Evolutionary conservation across 2,329 filamentous ascomycete species (phyloP).

Genomic region (Xylaria sp.): DNA sequence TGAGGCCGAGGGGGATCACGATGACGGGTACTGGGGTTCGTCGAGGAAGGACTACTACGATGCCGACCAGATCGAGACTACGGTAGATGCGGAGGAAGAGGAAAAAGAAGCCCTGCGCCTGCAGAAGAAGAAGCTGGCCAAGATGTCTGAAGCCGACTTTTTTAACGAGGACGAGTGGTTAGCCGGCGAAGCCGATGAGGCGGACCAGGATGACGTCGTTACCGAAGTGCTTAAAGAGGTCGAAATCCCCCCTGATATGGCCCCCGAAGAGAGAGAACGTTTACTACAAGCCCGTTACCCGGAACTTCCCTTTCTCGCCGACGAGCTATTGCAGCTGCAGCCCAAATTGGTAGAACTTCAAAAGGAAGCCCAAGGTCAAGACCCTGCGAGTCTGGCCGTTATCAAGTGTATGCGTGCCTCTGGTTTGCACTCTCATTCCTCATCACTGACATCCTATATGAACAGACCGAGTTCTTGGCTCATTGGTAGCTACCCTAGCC

Average conservation of each 20-base stretch:
- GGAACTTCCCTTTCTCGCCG: conserved; percentile 86
- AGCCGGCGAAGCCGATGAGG: conserved; percentile 62
- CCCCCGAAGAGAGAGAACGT: conserved; percentile 75
- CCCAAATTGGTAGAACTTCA: conserved; percentile 69
- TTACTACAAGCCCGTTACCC: conserved; percentile 86
- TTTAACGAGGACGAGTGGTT: conserved; percentile 92
- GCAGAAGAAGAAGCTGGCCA: conserved; percentile 88
- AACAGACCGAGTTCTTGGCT: conserved; percentile 75
- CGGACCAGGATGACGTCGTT: conserved; percentile 68
- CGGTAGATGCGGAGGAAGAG: conserved; percentile 79
- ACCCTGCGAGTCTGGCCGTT: conserved; percentile 65
- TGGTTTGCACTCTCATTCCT: background rate
- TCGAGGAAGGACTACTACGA: conserved; percentile 93
- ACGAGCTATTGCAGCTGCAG: conserved; percentile 81
- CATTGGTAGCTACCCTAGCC: conserved; percentile 85
- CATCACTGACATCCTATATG: conserved; percentile 5
- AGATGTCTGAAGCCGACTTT: conserved; percentile 92
- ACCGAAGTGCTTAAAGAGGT: conserved; percentile 88
- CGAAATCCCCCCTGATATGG: conserved; percentile 83
- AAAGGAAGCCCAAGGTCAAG: conserved; percentile 63
- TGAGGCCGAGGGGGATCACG: conserved; percentile 55
- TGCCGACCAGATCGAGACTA: conserved; percentile 70
- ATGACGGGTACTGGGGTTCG: conserved; percentile 83
- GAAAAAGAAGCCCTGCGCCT: conserved; percentile 88
- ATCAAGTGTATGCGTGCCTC: conserved; percentile 64